Conservation (phyloP, 1,284 basidiomycete species). For the Apiotrichum sp. region DNA sequence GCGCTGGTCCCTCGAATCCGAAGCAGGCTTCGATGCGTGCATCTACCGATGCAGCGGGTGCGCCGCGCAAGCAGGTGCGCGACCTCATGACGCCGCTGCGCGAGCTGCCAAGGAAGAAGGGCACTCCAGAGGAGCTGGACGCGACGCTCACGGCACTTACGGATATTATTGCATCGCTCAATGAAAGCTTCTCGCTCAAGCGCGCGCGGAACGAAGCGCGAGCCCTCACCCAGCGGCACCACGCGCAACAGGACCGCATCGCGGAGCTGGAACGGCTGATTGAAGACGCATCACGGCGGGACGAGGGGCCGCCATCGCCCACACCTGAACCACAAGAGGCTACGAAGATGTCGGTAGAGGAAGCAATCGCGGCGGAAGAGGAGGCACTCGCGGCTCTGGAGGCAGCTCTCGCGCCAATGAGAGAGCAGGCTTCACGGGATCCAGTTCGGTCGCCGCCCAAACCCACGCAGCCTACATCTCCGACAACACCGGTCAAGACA, state of each 20-base stretch:
- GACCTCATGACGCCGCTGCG: slow-evolving; percentile 35
- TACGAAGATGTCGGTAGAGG: slow-evolving; percentile 28
- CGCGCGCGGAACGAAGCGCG: slow-evolving; percentile 36
- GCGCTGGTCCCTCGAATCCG: neutral
- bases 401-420: slow-evolving; percentile 24
- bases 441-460: slow-evolving; percentile 9
- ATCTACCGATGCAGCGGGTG: neutral
- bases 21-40: too few species aligned
- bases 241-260: slow-evolving; percentile 29
- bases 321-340: neutral
- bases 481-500: slow-evolving; percentile 8
- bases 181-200: slow-evolving; percentile 22
- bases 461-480: neutral
- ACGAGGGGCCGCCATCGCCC: neutral
- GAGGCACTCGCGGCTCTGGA: slow-evolving; percentile 35
- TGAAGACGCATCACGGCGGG: neutral
- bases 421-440: neutral
- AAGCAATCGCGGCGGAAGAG: slow-evolving; percentile 42
- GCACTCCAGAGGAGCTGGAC: slow-evolving; percentile 28
- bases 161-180: slow-evolving; percentile 39
- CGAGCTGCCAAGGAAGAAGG: slow-evolving; percentile 15
- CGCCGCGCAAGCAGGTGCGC: slow-evolving; percentile 4
- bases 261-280: slow-evolving; percentile 22
- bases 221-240: slow-evolving; percentile 27
- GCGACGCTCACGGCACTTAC: slow-evolving; percentile 34